phyloP scores from a whole-genome alignment of 139 green algal species.

The Desmodesmus armatus region DNA sequence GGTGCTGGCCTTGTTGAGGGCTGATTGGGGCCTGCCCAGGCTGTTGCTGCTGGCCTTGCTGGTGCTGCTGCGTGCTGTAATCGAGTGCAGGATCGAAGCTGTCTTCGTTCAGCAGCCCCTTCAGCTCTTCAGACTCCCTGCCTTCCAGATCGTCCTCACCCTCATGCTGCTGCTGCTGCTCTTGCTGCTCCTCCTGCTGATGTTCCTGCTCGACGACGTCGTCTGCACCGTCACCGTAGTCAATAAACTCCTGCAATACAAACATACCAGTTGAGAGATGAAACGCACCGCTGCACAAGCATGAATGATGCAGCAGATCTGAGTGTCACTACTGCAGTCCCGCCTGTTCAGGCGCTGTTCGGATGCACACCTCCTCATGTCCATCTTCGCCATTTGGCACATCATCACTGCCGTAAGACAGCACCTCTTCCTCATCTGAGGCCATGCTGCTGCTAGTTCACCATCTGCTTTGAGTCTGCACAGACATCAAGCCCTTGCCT shows the following conservation, averaged over 20 bases:
- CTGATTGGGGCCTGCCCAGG: too few species aligned
- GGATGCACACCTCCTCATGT: not conserved
- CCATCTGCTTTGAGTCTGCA: not conserved
- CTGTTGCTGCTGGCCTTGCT: too few species aligned
- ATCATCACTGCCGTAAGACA: not conserved
- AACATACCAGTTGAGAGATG: not conserved
- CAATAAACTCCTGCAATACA: not conserved
- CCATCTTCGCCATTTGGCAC: not conserved
- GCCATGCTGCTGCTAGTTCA: not conserved
- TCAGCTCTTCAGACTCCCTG: not conserved
- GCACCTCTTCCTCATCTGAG: constrained; percentile 6
- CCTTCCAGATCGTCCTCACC: not conserved
- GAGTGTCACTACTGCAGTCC: not conserved
- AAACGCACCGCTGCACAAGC: too few species aligned
- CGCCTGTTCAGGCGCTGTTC: not conserved
- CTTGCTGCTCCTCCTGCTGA: not conserved
- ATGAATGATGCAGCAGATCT: not conserved
- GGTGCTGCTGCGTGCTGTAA: not conserved
- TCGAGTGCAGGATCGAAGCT: too few species aligned
- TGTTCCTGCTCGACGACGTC: not conserved
- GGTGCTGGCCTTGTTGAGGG: not conserved
- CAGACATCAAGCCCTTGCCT: not conserved
- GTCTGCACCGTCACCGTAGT: not conserved
- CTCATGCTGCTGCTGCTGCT: not conserved
- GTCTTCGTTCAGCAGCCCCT: too few species aligned